These are phyloP conservation scores for Saksenaea oblongispora DNA, from an alignment of 371 early-diverging fungal species.

Conservation along the genomic window DNA sequence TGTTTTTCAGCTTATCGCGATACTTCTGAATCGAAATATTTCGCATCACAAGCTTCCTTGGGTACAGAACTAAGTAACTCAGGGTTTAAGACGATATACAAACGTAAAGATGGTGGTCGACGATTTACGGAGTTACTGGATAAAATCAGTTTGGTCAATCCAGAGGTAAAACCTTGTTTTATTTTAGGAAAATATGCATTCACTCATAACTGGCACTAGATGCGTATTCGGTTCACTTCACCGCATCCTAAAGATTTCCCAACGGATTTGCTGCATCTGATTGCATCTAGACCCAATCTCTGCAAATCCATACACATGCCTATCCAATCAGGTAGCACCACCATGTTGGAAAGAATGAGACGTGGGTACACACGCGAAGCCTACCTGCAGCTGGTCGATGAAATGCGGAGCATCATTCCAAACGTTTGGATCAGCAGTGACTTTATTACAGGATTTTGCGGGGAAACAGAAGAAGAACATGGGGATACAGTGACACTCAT, in stretches of 20 bases:
- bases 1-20: conserved; percentile 61
- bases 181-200: background rate
- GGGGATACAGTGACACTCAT: conserved; percentile 69
- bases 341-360: conserved; percentile 72
- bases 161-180: conserved; percentile 56
- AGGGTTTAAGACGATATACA: conserved; percentile 80
- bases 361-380: conserved; percentile 80
- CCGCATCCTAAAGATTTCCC: conserved; percentile 88
- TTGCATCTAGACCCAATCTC: conserved; percentile 67
- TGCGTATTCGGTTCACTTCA: conserved; percentile 80
- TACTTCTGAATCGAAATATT: conserved; percentile 56
- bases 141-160: conserved; percentile 65
- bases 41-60: conserved; percentile 32
- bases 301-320: conserved; percentile 80
- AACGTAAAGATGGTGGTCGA: conserved; percentile 73
- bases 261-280: conserved; percentile 67
- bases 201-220: conserved; percentile 26
- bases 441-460: conserved; percentile 80
- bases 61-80: conserved; percentile 52
- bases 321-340: conserved; percentile 73
- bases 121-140: conserved; percentile 80
- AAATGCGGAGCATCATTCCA: conserved; percentile 67
- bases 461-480: conserved; percentile 80
- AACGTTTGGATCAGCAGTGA: conserved; percentile 77
- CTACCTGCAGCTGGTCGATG: conserved; percentile 67